Conservation (phyloP, 148 eudicot species). For the Rhododendron williamsianum region DNA sequence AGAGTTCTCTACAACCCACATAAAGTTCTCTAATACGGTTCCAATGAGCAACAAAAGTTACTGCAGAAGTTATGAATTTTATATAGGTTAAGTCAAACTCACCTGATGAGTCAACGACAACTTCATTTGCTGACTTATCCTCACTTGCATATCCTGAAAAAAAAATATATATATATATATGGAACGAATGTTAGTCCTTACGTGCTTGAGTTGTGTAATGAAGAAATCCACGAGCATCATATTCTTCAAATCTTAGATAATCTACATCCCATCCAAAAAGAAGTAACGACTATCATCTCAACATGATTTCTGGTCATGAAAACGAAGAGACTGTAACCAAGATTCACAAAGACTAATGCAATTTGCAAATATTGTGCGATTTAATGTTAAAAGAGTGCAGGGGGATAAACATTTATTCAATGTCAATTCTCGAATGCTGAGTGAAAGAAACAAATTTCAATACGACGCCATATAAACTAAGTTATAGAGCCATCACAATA, state of each 20-base stretch:
- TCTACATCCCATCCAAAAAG: constrained; percentile 5
- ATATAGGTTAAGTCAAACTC: background rate
- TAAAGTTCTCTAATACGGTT: background rate
- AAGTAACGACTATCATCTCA: background rate
- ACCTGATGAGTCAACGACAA: constrained; percentile 66
- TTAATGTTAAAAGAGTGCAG: background rate
- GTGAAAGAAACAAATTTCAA: background rate
- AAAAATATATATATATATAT: too few species aligned
- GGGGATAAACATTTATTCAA: background rate
- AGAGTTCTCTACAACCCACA: background rate
- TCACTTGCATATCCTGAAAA: constrained; percentile 74
- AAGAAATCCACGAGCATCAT: constrained; percentile 3
- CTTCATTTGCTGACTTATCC: constrained; percentile 67
- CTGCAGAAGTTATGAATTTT: background rate
- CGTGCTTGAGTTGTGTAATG: background rate
- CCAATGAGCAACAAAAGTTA: background rate
- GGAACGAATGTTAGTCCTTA: background rate
- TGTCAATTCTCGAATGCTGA: background rate
- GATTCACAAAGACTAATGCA: background rate
- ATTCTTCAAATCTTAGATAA: background rate
- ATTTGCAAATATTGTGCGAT: background rate
- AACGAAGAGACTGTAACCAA: background rate
- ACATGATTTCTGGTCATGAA: background rate
- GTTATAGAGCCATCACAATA: background rate
- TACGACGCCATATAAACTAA: background rate